Conservation (phyloP, 208 protist genomes). For the Leishmania guyanensis region DNA sequence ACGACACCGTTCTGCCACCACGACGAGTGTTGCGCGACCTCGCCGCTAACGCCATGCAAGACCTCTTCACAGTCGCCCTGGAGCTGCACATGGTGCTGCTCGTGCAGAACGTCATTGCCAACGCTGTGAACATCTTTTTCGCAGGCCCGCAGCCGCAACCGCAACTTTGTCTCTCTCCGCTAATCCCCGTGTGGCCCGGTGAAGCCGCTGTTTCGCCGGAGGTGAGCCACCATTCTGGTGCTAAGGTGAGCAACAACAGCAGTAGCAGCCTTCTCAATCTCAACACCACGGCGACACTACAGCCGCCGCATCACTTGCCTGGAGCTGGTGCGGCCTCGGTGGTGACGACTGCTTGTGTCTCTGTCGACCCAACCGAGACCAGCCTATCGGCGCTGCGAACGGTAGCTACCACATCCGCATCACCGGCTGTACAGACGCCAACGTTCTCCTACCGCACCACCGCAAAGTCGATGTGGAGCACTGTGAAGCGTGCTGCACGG, state of each 20-base stretch:
- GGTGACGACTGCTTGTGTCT: neutral
- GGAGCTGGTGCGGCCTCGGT: neutral
- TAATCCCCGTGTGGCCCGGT: neutral
- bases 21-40: constrained; percentile 53
- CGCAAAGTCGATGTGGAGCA: constrained; percentile 29
- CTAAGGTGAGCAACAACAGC: neutral
- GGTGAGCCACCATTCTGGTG: neutral
- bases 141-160: constrained; percentile 8
- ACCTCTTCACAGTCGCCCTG: constrained; percentile 56
- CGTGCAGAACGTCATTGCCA: constrained; percentile 64
- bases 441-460: constrained; percentile 12
- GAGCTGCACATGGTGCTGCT: constrained; percentile 36
- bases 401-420: neutral
- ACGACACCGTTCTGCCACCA: constrained; percentile 26
- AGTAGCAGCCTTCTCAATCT: neutral
- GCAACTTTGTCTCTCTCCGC: neutral
- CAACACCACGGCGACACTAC: neutral
- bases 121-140: constrained; percentile 54
- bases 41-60: constrained; percentile 56
- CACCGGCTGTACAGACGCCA: neutral
- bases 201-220: neutral
- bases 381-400: neutral
- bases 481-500: constrained; percentile 27
- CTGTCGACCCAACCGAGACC: neutral
- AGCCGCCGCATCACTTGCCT: neutral